Base-by-base conservation (phyloP, 2,329 filamentous ascomycete genomes). In the Coleophoma cylindrospora region DNA sequence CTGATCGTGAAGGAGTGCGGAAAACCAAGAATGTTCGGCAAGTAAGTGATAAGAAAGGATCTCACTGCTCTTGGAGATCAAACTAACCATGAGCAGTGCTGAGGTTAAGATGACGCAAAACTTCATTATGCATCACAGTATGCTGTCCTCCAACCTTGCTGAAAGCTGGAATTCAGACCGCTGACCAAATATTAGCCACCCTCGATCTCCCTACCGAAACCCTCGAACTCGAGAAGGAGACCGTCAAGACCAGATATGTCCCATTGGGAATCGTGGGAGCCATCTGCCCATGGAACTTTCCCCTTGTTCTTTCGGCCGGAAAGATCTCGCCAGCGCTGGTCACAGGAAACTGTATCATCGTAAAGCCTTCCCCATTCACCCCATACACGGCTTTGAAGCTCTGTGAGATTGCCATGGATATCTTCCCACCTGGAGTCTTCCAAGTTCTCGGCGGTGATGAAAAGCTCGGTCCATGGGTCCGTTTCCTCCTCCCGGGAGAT, bases 221-320 rank as follows among this genome's bases (percentile, higher is more conserved):
- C 9, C 19, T 14, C 41, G 13, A 27, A 13, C 19, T 27, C 12
- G 41, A 44, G 19, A 27, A 44, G 21, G 41, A 44, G 15, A 27
- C 15, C 1, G 32, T 44, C 2, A 44, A 44, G 27, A 44, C 27
- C 5, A 32, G 74, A 68, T 13, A 71, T 58, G 63, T 64, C 15
- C 76, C 76, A 0, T 66, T 79, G 45, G 76, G 77, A 34, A 69
- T 77, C 3, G 67, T 71, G 2, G 75, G 70, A 15, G 80, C 73
- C 52, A 81, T 83, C 55, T 75, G 77, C 14, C 79, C 80, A 1
- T 84, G 80, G 80, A 84, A 83, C 61, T 83, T 73, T 54, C 73
- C 74, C 1, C 50, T 75, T 15, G 68, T 74, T 50, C 64, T 76
- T 1, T 69, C 70, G 13, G 67, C 71, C 40, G 67, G 75, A 38